phyloP scores from a whole-genome alignment of 495 filamentous ascomycete genomes.

The Echria macrotheca region DNA sequence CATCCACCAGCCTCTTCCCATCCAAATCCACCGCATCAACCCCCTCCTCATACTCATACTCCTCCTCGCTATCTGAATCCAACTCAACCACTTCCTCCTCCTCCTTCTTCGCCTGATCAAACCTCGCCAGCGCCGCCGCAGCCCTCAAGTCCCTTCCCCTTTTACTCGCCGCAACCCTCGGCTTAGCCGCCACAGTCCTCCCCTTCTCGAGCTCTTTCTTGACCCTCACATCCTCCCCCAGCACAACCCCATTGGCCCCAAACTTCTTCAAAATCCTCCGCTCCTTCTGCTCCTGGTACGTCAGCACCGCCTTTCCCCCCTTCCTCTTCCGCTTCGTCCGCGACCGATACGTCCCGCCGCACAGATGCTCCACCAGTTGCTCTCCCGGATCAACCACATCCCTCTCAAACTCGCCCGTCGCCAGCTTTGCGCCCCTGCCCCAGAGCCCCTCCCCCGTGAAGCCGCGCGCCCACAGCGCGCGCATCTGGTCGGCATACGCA shows the following conservation, averaged over 20 bases:
- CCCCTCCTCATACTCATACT: slow-evolving; percentile 35
- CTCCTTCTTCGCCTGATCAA: slow-evolving; percentile 52
- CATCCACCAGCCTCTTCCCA: slow-evolving; percentile 54
- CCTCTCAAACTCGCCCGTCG: slow-evolving; percentile 52
- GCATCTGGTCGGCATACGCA: slow-evolving; percentile 58
- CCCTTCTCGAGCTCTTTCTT: slow-evolving; percentile 63
- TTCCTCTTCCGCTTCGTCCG: slow-evolving; percentile 47
- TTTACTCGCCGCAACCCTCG: slow-evolving; percentile 62
- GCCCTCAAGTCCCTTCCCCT: slow-evolving; percentile 70
- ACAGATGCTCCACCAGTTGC: slow-evolving; percentile 57
- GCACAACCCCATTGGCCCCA: slow-evolving; percentile 56
- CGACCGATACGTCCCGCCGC: slow-evolving; percentile 63
- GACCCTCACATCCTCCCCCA: slow-evolving; percentile 60
- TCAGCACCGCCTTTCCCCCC: slow-evolving; percentile 43
- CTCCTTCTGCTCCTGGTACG: slow-evolving; percentile 60
- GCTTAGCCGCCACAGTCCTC: slow-evolving; percentile 53
- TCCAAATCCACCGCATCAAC: slow-evolving; percentile 50
- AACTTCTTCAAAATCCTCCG: slow-evolving; percentile 68
- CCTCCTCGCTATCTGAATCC: slow-evolving; percentile 30
- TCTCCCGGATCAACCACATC: slow-evolving; percentile 46
- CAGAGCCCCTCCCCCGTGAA: slow-evolving; percentile 77
- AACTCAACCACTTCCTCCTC: slow-evolving; percentile 30
- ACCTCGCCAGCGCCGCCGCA: slow-evolving; percentile 68
- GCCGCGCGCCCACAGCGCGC: slow-evolving; percentile 53
- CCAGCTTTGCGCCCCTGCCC: slow-evolving; percentile 58